These are phyloP conservation scores for Raffaelea deltoideospora DNA, from an alignment of 2,329 filamentous ascomycete species.

Conservation along the genomic window DNA sequence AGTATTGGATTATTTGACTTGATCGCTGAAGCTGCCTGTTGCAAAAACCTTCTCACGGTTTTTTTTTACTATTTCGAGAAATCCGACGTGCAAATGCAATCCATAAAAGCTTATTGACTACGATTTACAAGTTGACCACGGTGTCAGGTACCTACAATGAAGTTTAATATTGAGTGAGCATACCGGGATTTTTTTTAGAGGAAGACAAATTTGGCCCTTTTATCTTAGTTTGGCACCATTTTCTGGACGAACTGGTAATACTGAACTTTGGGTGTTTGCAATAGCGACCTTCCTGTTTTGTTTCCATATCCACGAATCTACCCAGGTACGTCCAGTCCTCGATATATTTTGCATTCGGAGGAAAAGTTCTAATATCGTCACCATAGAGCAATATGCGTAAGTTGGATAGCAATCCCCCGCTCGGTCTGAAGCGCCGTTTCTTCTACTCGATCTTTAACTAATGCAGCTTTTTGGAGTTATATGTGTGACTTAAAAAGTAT, in stretches of 20 bases:
- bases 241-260: not conserved
- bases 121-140: too few relatives aligned
- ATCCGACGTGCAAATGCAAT: too few relatives aligned
- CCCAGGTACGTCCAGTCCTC: conserved; percentile 3
- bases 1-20: too few relatives aligned
- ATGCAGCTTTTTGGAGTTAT: conserved; percentile 21
- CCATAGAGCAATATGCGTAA: conserved; percentile 35
- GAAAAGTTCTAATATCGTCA: not conserved
- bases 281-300: conserved; percentile 37
- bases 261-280: not conserved
- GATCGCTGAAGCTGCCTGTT: too few relatives aligned
- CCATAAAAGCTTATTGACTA: too few relatives aligned
- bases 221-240: not conserved
- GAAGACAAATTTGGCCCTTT: not conserved
- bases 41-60: too few relatives aligned
- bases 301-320: conserved; percentile 45
- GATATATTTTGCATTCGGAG: not conserved
- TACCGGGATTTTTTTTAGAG: not conserved
- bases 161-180: conserved; percentile 34
- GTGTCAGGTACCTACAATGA: too few relatives aligned
- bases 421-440: too few relatives aligned
- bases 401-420: not conserved
- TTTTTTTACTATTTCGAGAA: too few relatives aligned
- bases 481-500: conserved; percentile 43
- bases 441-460: not conserved